Conservation (phyloP, 805 yeast genomes). For the Komagataella ulmi region DNA sequence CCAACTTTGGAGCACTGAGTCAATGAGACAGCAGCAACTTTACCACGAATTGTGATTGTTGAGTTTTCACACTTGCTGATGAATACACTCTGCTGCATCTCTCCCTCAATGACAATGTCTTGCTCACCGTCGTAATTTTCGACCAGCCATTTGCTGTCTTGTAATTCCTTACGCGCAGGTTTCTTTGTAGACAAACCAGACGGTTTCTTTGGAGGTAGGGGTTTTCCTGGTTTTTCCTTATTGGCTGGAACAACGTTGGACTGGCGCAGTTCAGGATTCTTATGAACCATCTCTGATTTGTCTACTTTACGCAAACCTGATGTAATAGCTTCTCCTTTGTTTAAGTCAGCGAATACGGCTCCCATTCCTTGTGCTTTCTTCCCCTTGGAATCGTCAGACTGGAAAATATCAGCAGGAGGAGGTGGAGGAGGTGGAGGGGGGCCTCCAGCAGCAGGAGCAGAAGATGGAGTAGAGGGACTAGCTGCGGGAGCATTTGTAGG, state of each 20-base stretch:
- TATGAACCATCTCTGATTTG: conserved; percentile 86
- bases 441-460: conserved; percentile 22
- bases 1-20: conserved; percentile 63
- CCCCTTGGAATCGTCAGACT: conserved; percentile 17
- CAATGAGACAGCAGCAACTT: conserved; percentile 78
- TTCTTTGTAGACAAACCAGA: conserved; percentile 33
- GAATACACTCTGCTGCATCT: conserved; percentile 78
- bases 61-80: conserved; percentile 68
- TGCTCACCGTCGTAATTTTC: conserved; percentile 59
- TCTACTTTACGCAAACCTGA: conserved; percentile 85
- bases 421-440: conserved; percentile 92
- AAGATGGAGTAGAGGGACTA: conserved; percentile 22
- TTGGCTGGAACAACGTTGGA: conserved; percentile 31
- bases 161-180: conserved; percentile 53
- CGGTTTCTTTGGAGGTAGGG: conserved; percentile 81
- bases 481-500: conserved; percentile 16
- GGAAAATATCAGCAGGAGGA: conserved; percentile 68
- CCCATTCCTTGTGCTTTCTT: conserved; percentile 24
- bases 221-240: conserved; percentile 30
- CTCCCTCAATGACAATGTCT: conserved; percentile 61
- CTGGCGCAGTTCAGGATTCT: conserved; percentile 70
- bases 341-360: conserved; percentile 88
- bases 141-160: conserved; percentile 82
- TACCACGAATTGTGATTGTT: conserved; percentile 78
- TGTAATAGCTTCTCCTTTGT: conserved; percentile 76